Conservation (phyloP, 306 rosid genomes). For the Abrus precatorius region DNA sequence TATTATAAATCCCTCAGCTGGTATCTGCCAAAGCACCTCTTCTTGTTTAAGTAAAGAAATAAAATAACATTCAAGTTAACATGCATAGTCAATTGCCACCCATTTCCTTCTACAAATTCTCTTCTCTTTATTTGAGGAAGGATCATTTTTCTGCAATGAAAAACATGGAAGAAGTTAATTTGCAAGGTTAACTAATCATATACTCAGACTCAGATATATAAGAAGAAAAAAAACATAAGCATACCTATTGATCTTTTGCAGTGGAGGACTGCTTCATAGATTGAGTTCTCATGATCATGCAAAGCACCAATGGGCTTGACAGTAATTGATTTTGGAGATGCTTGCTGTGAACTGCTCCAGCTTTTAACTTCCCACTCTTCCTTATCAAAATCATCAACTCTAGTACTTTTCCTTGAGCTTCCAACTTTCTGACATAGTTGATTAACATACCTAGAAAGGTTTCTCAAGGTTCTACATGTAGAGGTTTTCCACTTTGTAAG, state of each 20-base stretch:
- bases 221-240: neutral
- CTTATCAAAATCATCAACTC: conserved; percentile 58
- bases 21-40: conserved; percentile 27
- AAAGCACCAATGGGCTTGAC: conserved; percentile 38
- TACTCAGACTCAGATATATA: neutral
- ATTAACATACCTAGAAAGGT: conserved; percentile 42
- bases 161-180: conserved; percentile 11
- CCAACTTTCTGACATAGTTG: conserved; percentile 42
- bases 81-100: conserved; percentile 22
- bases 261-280: conserved; percentile 72
- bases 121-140: conserved; percentile 35
- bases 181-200: conserved; percentile 13
- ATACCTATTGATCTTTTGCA: conserved; percentile 72
- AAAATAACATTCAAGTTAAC: conserved; percentile 11
- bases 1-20: conserved; percentile 7
- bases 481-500: conserved; percentile 49
- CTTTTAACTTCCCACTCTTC: conserved; percentile 48
- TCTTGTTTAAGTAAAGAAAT: conserved; percentile 28
- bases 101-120: conserved; percentile 17
- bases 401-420: conserved; percentile 46
- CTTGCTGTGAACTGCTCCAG: conserved; percentile 48
- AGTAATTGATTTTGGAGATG: conserved; percentile 52
- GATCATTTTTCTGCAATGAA: conserved; percentile 55
- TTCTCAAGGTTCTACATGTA: conserved; percentile 45
- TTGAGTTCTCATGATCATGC: conserved; percentile 59